Evolutionary conservation across 495 filamentous ascomycete species (phyloP).

Genomic region (Aspergillus coremiiformis): DNA sequence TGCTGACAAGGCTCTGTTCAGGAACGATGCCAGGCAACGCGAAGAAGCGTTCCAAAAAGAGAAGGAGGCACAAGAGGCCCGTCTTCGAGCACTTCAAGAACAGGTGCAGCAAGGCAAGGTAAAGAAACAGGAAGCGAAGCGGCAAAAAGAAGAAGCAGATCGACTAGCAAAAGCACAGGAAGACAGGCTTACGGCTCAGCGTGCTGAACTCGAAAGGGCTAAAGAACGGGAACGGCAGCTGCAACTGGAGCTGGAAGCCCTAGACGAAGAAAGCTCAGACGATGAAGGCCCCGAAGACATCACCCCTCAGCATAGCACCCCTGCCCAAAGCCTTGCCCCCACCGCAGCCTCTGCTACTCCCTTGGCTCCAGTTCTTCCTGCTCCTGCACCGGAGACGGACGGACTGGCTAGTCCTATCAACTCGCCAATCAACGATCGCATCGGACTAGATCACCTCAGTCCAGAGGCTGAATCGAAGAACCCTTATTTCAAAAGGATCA

Average conservation of each 20-base stretch:
- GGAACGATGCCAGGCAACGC: conserved; percentile 65
- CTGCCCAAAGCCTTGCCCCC: conserved; percentile 58
- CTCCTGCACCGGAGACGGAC: conserved; percentile 26
- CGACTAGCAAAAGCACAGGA: conserved; percentile 87
- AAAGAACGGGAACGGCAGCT: conserved; percentile 82
- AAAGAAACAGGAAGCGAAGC: conserved; percentile 95
- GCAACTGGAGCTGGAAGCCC: conserved; percentile 74
- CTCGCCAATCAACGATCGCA: conserved; percentile 24
- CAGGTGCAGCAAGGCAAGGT: conserved; percentile 90
- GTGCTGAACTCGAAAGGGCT: conserved; percentile 87
- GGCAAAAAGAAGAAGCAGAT: conserved; percentile 77
- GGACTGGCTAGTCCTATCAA: conserved; percentile 17
- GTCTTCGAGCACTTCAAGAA: conserved; percentile 82
- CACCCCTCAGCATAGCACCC: conserved; percentile 76
- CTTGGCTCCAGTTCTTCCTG: conserved; percentile 39
- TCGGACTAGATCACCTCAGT: conserved; percentile 17
- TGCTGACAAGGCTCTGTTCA: conserved; percentile 35
- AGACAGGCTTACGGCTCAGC: conserved; percentile 70
- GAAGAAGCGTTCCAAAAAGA: conserved; percentile 75
- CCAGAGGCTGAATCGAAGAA: conserved; percentile 50
- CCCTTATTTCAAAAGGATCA: conserved; percentile 68
- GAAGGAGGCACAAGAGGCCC: conserved; percentile 71
- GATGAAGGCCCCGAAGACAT: conserved; percentile 77
- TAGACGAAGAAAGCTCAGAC: conserved; percentile 75
- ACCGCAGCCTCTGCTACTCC: conserved; percentile 21